Evolutionary conservation across 257 asterid species (phyloP).

Genomic region (Verbascum thapsus): DNA sequence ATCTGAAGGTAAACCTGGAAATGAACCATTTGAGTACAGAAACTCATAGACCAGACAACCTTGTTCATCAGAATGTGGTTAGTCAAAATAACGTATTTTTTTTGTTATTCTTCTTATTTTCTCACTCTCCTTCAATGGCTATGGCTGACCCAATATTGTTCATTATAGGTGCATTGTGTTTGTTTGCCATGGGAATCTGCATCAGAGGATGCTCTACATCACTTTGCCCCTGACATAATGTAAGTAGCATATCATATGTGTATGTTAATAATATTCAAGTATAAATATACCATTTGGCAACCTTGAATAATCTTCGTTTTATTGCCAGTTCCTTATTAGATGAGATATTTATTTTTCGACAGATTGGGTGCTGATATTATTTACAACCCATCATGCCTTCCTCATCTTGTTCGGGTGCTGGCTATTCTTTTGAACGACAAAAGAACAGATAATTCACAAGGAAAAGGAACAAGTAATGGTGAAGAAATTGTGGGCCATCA

Average conservation of each 20-base stretch:
- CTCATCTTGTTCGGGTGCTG: conserved; percentile 77
- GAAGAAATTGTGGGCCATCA: conserved; percentile 17
- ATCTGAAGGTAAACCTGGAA: conserved; percentile 83
- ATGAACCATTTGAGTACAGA: conserved; percentile 49
- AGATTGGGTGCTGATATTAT: conserved; percentile 95
- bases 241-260: conserved; percentile 33
- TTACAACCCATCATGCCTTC: conserved; percentile 76
- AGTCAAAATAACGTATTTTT: conserved; percentile 22
- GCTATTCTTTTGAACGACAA: conserved; percentile 49
- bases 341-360: conserved; percentile 23
- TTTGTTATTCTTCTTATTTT: conserved; percentile 13
- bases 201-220: conserved; percentile 52
- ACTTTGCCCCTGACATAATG: conserved; percentile 70
- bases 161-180: conserved; percentile 60
- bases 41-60: conserved; percentile 28
- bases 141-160: conserved; percentile 30
- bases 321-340: neutral
- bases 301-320: neutral
- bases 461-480: conserved; percentile 25
- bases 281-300: neutral
- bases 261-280: neutral
- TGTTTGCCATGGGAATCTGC: conserved; percentile 88
- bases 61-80: conserved; percentile 39
- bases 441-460: conserved; percentile 23
- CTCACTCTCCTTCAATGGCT: neutral